Conservation (phyloP, 495 filamentous ascomycete species). For the Xylaria acuta region DNA sequence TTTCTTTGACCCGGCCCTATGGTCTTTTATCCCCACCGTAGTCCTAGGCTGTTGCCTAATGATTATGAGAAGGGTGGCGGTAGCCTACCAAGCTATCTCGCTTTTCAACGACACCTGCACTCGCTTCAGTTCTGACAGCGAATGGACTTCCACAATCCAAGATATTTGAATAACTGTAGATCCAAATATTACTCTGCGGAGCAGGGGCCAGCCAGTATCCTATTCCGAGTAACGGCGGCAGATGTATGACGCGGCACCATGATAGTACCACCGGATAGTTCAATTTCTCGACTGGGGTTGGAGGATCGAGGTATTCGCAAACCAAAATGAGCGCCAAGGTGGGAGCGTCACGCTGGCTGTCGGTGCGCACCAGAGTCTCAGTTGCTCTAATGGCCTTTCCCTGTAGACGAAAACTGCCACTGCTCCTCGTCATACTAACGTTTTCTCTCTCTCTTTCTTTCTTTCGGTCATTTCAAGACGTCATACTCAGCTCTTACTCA, state of each 20-base stretch:
- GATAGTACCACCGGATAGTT: not conserved
- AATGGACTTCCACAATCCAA: not conserved
- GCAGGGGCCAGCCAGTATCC: not conserved
- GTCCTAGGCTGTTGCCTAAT: not conserved
- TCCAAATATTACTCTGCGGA: not conserved
- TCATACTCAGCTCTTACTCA: slow-evolving; percentile 48
- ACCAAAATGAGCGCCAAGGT: not conserved
- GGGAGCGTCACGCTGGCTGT: not conserved
- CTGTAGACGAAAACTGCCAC: not conserved
- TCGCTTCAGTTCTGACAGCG: no score
- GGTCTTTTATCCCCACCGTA: not conserved
- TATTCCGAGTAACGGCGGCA: not conserved
- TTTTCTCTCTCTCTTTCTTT: not conserved
- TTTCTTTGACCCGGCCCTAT: not conserved
- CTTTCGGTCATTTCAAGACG: not conserved
- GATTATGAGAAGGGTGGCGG: not conserved
- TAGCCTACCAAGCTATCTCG: not conserved
- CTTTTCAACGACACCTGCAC: not conserved
- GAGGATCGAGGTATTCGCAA: not conserved
- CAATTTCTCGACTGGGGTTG: not conserved
- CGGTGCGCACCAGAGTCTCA: not conserved
- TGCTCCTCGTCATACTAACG: not conserved
- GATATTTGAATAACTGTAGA: not conserved
- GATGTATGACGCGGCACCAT: not conserved
- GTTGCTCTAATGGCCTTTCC: not conserved